Conservation (phyloP, 2,329 filamentous ascomycete species). For the Pestalotiopsis sp. region DNA sequence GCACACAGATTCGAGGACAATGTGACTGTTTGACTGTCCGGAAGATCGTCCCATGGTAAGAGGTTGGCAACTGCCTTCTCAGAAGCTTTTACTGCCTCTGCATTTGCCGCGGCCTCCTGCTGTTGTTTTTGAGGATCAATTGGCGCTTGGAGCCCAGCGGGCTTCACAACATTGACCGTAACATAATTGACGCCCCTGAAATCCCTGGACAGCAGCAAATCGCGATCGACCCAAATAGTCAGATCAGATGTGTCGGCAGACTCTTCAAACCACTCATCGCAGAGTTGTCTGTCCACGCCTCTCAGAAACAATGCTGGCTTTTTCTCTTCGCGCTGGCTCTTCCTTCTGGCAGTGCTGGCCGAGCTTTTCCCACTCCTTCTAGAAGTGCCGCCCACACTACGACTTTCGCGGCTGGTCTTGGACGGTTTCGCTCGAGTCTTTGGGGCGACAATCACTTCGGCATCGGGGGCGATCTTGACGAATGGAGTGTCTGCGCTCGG, state of each 20-base stretch:
- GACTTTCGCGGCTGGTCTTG: slow-evolving; percentile 70
- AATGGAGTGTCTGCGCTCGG: slow-evolving; percentile 73
- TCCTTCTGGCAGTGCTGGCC: slow-evolving; percentile 68
- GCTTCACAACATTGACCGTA: slow-evolving; percentile 82
- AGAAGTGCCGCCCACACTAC: slow-evolving; percentile 79
- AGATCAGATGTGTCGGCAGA: slow-evolving; percentile 60
- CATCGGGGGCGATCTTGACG: slow-evolving; percentile 89
- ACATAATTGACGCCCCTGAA: slow-evolving; percentile 79
- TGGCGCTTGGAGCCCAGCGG: slow-evolving; percentile 73
- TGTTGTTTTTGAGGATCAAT: slow-evolving; percentile 70
- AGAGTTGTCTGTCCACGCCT: slow-evolving; percentile 72
- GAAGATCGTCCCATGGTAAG: slow-evolving; percentile 81
- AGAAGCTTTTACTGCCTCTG: slow-evolving; percentile 53
- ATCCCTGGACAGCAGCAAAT: slow-evolving; percentile 71
- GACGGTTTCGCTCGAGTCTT: slow-evolving; percentile 78
- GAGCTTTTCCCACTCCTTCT: slow-evolving; percentile 77
- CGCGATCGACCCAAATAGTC: slow-evolving; percentile 83
- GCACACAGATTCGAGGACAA: slow-evolving; percentile 78
- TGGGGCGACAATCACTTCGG: slow-evolving; percentile 95
- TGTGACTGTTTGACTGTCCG: slow-evolving; percentile 77
- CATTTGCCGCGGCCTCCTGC: slow-evolving; percentile 65
- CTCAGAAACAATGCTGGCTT: slow-evolving; percentile 76
- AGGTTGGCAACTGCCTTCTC: slow-evolving; percentile 77
- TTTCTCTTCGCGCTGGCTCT: slow-evolving; percentile 63
- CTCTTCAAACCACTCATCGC: slow-evolving; percentile 79